Percentiles rank a stretch among this genome's conserved stretches.
Evolutionary conservation across 371 early-diverging fungal genomes (phyloP).

Genomic region (Circinella umbellata): DNA sequence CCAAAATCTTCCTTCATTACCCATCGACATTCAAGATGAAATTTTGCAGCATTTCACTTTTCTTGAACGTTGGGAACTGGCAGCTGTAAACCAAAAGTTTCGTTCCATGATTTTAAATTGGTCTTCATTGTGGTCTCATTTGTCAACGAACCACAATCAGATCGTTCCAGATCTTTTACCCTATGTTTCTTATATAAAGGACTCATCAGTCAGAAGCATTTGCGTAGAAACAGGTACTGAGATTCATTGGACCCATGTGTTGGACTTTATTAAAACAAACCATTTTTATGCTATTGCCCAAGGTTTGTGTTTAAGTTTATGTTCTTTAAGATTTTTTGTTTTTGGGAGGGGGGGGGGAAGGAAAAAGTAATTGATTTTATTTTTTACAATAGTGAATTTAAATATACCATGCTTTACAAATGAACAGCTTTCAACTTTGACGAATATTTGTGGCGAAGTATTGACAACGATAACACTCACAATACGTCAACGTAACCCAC

Average conservation of each 20-base stretch:
- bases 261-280: not conserved
- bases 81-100: not conserved
- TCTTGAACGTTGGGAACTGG: not conserved
- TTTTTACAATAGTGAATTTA: not conserved
- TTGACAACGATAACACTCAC: not conserved
- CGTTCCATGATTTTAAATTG: not conserved
- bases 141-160: too few relatives aligned
- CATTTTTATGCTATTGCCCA: not conserved
- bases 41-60: not conserved
- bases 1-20: not conserved
- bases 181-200: not conserved
- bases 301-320: not conserved
- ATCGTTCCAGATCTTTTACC: not conserved
- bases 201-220: not conserved
- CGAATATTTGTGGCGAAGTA: not conserved
- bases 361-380: too few relatives aligned
- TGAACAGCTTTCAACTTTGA: not conserved
- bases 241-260: not conserved
- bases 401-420: not conserved
- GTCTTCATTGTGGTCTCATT: not conserved
- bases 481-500: not conserved
- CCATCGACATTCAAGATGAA: not conserved
- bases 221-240: not conserved
- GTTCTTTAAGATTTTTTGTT: too few relatives aligned
- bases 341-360: too few relatives aligned